Conservation (phyloP, 176 grass and related monocot species). For the Otatea glauca region DNA sequence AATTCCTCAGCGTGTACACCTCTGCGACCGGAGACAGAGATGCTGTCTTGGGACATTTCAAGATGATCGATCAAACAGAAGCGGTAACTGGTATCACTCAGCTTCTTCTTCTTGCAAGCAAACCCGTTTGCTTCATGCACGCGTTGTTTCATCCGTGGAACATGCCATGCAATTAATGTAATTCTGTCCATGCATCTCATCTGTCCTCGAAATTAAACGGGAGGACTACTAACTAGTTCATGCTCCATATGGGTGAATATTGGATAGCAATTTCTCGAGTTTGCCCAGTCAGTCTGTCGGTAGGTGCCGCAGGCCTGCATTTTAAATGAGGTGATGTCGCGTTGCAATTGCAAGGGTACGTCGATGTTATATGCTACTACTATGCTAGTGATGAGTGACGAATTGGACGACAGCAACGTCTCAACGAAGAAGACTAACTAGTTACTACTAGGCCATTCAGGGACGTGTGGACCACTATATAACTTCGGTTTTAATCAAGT, state of each 20-base stretch:
- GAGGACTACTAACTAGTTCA: too few species aligned
- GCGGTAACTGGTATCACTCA: background rate
- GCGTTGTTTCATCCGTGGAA: background rate
- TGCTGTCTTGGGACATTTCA: constrained; percentile 15
- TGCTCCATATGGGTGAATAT: too few species aligned
- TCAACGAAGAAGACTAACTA: background rate
- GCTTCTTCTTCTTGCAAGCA: background rate
- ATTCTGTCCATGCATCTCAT: too few species aligned
- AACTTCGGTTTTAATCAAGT: background rate
- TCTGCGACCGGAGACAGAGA: background rate
- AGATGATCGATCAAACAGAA: constrained; percentile 14
- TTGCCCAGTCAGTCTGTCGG: too few species aligned
- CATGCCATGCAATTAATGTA: too few species aligned
- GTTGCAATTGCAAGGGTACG: background rate
- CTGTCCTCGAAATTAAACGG: too few species aligned
- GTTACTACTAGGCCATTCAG: too few species aligned
- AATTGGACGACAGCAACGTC: background rate
- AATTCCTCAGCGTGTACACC: background rate
- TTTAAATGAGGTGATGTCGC: background rate
- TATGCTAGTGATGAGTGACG: background rate
- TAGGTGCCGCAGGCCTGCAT: too few species aligned
- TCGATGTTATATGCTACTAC: background rate
- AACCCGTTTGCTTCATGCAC: background rate
- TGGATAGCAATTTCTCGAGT: too few species aligned
- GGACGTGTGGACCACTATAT: background rate